Evolutionary conservation across 2,329 filamentous ascomycete genomes (phyloP).

Genomic region (Colletotrichum gloeosporioides): DNA sequence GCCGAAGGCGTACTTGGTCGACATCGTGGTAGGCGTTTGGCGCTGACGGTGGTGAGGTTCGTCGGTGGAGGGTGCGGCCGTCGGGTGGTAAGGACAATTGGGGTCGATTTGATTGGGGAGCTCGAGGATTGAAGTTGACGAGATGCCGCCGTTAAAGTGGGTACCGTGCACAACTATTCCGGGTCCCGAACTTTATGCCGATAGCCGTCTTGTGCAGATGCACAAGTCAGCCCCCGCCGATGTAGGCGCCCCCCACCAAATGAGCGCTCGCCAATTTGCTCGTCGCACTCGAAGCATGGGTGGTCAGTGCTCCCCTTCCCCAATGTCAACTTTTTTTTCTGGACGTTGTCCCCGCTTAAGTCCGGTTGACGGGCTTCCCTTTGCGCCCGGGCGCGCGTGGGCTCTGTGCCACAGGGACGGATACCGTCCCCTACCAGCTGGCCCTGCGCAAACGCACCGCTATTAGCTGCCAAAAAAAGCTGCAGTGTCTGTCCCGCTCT

Average conservation of each 20-base stretch:
- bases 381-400: not conserved
- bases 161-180: not conserved
- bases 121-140: conserved; percentile 20
- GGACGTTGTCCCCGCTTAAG: conserved; percentile 16
- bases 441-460: not conserved
- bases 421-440: not conserved
- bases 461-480: conserved; percentile 1
- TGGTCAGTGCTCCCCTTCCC: not conserved
- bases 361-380: conserved; percentile 3
- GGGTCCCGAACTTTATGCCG: not conserved
- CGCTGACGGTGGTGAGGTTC: conserved; percentile 3
- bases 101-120: conserved; percentile 15
- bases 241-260: not conserved
- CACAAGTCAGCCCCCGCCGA: not conserved
- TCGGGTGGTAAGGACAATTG: conserved; percentile 25
- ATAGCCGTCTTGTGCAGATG: not conserved
- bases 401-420: not conserved
- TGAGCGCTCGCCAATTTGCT: not conserved
- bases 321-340: not conserved
- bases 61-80: not conserved
- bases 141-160: not conserved
- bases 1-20: conserved; percentile 89
- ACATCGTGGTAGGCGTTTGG: conserved; percentile 58
- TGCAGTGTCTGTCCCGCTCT: not conserved
- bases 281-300: not conserved